Percentiles rank a stretch among this genome's conserved stretches.
These are phyloP conservation scores for Microbotryum violaceum DNA, from an alignment of 1,284 basidiomycete genomes.

Conservation along the genomic window DNA sequence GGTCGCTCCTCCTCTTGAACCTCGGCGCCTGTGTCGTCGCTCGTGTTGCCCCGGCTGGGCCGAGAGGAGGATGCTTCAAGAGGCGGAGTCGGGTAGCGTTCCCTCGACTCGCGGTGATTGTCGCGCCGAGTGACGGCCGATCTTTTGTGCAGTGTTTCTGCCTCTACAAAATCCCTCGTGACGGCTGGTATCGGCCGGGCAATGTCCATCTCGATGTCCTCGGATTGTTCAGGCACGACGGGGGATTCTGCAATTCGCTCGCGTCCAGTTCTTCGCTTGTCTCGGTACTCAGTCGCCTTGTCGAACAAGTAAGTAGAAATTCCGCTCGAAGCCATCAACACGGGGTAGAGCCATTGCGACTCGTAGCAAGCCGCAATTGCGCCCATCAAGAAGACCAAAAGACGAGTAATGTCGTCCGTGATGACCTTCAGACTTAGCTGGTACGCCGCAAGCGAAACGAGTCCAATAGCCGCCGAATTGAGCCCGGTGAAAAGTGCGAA, in stretches of 20 bases:
- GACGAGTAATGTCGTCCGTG: conserved; percentile 48
- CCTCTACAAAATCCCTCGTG: not conserved
- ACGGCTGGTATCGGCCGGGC: conserved; percentile 6
- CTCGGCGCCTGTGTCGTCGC: not conserved
- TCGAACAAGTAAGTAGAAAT: conserved; percentile 30
- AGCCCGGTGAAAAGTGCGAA: conserved; percentile 53
- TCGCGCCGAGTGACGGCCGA: not conserved
- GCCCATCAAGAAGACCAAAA: conserved; percentile 48
- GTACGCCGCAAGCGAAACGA: conserved; percentile 53
- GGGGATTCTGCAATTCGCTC: not conserved
- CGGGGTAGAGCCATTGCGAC: conserved; percentile 47
- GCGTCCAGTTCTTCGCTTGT: conserved; percentile 1
- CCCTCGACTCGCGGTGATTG: not conserved
- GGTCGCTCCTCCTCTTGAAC: not conserved
- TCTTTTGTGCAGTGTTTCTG: not conserved
- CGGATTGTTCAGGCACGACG: not conserved
- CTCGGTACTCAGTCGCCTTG: not conserved
- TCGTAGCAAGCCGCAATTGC: conserved; percentile 51
- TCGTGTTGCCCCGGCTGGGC: not conserved
- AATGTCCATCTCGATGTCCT: conserved; percentile 8
- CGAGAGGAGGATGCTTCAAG: conserved; percentile 2
- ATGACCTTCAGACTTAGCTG: conserved; percentile 49
- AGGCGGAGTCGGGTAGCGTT: conserved; percentile 11
- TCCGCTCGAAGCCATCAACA: conserved; percentile 42
- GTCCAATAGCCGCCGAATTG: conserved; percentile 53